phyloP scores from a whole-genome alignment of 352 stramenopile species.

The Pythium biforme region DNA sequence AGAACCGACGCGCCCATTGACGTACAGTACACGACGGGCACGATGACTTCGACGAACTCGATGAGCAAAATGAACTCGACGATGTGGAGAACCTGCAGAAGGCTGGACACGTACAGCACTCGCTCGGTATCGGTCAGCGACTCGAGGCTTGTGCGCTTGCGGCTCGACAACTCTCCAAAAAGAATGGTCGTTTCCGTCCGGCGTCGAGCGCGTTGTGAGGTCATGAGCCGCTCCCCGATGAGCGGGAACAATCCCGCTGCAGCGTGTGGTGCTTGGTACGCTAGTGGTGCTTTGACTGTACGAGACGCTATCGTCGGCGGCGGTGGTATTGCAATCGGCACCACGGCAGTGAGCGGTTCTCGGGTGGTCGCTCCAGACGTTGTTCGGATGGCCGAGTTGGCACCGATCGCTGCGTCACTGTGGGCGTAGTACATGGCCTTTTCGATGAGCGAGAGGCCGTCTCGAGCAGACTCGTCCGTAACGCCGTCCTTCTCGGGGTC shows the following conservation, averaged over 20 bases:
- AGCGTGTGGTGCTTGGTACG: too few relatives aligned
- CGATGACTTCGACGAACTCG: conserved; percentile 27
- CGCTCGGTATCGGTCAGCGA: neutral
- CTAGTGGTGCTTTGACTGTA: too few relatives aligned
- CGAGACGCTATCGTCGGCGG: too few relatives aligned
- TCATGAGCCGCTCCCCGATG: neutral
- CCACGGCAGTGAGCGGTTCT: neutral
- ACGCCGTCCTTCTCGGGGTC: neutral
- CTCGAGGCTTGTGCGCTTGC: neutral
- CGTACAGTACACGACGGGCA: conserved; percentile 30
- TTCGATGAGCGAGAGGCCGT: conserved; percentile 6
- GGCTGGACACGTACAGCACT: conserved; percentile 4
- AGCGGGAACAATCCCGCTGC: neutral
- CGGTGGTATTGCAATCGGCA: neutral
- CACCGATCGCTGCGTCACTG: neutral
- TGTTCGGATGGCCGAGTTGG: neutral
- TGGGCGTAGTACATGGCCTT: conserved; percentile 11
- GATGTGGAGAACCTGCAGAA: conserved; percentile 15
- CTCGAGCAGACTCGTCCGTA: neutral
- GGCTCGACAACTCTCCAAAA: neutral
- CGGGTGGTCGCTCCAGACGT: neutral
- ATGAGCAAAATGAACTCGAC: conserved; percentile 28
- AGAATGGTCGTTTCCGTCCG: neutral
- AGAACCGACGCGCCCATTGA: neutral
- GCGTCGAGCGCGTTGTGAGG: neutral